These are phyloP conservation scores for Fusarium newnesense DNA, from an alignment of 2,329 filamentous ascomycete species.

Conservation along the genomic window DNA sequence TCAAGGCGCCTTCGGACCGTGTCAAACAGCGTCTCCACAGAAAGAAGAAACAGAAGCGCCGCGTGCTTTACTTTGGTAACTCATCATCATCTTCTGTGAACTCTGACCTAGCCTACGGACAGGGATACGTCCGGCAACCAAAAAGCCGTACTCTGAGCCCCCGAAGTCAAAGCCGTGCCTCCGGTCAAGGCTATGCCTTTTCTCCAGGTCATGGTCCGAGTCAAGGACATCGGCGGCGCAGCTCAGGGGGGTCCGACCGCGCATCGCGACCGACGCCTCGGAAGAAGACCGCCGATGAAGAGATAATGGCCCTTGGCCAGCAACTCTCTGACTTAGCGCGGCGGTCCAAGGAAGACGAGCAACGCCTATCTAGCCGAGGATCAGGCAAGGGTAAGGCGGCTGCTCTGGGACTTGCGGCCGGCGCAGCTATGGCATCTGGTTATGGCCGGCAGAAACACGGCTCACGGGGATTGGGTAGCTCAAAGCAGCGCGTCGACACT, in stretches of 20 bases:
- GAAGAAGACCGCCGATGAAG: slow-evolving; percentile 62
- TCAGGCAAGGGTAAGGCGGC: slow-evolving; percentile 38
- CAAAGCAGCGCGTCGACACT: slow-evolving; percentile 52
- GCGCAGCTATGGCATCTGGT: slow-evolving; percentile 55
- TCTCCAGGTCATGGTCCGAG: slow-evolving; percentile 18
- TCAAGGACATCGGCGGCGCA: slow-evolving; percentile 32
- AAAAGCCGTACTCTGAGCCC: slow-evolving; percentile 46
- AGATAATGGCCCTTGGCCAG: slow-evolving; percentile 66
- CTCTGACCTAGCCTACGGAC: slow-evolving; percentile 75
- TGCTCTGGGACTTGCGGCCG: slow-evolving; percentile 41
- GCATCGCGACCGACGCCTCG: slow-evolving; percentile 25
- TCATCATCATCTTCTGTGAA: slow-evolving; percentile 75
- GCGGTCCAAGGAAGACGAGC: slow-evolving; percentile 61
- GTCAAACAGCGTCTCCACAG: slow-evolving; percentile 51
- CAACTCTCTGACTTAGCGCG: slow-evolving; percentile 64
- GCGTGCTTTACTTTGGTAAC: slow-evolving; percentile 68
- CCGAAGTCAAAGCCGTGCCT: slow-evolving; percentile 37
- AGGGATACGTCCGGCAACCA: slow-evolving; percentile 62
- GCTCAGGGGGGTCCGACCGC: slow-evolving; percentile 30
- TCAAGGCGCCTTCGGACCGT: slow-evolving; percentile 66
- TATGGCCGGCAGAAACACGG: slow-evolving; percentile 50
- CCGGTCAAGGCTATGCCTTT: slow-evolving; percentile 24
- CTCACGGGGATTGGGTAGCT: slow-evolving; percentile 53
- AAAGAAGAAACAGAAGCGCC: slow-evolving; percentile 58
- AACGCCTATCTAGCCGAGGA: slow-evolving; percentile 52